A percentile compares a stretch with the other conserved stretches of the same genome.
Evolutionary conservation across 2,329 filamentous ascomycete genomes (phyloP).

Genomic region (Talaromyces marneffei): DNA sequence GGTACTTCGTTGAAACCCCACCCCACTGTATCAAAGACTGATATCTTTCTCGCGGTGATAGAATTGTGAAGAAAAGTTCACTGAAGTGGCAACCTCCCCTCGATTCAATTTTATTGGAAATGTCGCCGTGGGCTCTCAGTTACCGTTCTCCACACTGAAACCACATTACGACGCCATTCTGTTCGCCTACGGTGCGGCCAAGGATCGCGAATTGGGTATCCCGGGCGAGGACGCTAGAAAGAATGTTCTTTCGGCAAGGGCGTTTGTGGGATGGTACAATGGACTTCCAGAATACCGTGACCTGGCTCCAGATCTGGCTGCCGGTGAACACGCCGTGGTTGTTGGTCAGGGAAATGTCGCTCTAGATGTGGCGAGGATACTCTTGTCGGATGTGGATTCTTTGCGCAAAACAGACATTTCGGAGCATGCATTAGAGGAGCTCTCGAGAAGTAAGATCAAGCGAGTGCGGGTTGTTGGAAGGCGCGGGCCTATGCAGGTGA

Average conservation of each 20-base stretch:
- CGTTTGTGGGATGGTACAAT: conserved; percentile 98
- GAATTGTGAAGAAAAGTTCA: conserved; percentile 94
- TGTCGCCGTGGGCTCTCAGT: conserved; percentile 64
- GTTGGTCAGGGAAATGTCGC: conserved; percentile 96
- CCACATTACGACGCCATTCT: conserved; percentile 87
- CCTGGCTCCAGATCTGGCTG: conserved; percentile 66
- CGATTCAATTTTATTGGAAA: conserved; percentile 91
- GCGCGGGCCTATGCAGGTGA: conserved; percentile 78
- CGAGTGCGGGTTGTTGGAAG: conserved; percentile 83
- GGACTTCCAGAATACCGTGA: conserved; percentile 75
- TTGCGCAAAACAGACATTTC: conserved; percentile 83
- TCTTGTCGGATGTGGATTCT: conserved; percentile 68
- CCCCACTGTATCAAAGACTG: background rate
- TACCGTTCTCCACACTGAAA: conserved; percentile 64
- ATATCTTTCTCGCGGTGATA: conserved; percentile 30
- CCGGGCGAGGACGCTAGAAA: conserved; percentile 66
- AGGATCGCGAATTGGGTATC: conserved; percentile 72
- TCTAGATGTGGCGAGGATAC: conserved; percentile 82
- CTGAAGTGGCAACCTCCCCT: conserved; percentile 74
- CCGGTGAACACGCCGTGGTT: conserved; percentile 75
- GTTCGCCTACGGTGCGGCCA: conserved; percentile 85
- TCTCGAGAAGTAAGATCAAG: conserved; percentile 68
- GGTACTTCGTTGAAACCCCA: conserved; percentile 45
- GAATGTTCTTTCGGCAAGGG: conserved; percentile 76
- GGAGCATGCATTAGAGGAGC: conserved; percentile 67